These are phyloP conservation scores for Tinospora cordifolia DNA, from an alignment of 164 flowering plant species.

Conservation along the genomic window DNA sequence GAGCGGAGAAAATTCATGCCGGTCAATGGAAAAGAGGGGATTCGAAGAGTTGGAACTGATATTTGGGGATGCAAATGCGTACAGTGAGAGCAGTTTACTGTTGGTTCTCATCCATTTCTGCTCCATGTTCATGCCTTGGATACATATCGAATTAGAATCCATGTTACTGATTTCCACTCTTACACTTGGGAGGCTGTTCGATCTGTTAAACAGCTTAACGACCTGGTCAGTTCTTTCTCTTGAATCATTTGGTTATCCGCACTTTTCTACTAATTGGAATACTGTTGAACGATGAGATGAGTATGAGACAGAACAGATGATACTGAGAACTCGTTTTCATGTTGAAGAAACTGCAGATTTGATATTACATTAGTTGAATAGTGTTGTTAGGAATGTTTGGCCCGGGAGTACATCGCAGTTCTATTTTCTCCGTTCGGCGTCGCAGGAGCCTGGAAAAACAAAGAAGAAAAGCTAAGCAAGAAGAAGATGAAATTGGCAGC, in stretches of 20 bases:
- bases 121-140: slow-evolving; percentile 38
- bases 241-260: not conserved
- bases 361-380: too few species aligned
- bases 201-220: too few species aligned
- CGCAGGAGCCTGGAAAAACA: too few species aligned
- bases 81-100: too few species aligned
- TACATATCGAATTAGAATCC: slow-evolving; percentile 35
- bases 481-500: too few species aligned
- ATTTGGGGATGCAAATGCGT: slow-evolving; percentile 50
- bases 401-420: too few species aligned
- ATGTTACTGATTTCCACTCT: slow-evolving; percentile 52
- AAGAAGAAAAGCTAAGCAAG: too few species aligned
- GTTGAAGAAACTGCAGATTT: not conserved
- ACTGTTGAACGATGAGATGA: not conserved
- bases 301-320: not conserved
- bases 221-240: slow-evolving; percentile 33
- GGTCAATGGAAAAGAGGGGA: slow-evolving; percentile 25
- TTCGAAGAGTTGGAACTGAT: slow-evolving; percentile 49
- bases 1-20: too few species aligned
- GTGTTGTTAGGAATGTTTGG: not conserved
- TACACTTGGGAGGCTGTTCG: slow-evolving; percentile 45
- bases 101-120: too few species aligned
- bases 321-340: not conserved
- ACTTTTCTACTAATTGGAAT: too few species aligned
- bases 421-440: too few species aligned